Conservation (phyloP, 768 basidiomycete genomes). For the Cantharellus cinnabarinus region DNA sequence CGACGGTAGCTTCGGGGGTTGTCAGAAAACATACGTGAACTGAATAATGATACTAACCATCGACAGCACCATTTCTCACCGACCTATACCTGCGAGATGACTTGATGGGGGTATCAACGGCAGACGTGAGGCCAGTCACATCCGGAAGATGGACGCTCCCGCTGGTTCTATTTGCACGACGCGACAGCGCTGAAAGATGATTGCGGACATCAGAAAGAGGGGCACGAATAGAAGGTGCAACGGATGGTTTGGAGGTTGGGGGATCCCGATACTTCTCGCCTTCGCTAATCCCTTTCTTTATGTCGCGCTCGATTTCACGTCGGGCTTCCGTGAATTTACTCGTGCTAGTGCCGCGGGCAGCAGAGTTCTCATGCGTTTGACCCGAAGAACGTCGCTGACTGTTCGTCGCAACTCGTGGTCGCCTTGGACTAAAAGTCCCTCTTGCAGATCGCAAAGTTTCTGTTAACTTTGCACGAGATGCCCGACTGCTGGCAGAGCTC, state of each 20-base stretch:
- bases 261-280: background rate
- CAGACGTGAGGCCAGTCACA: slow-evolving; percentile 65
- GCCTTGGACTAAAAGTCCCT: background rate
- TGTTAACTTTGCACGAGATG: background rate
- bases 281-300: background rate
- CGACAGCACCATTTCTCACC: background rate
- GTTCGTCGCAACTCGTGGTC: background rate
- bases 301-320: slow-evolving; percentile 26
- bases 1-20: background rate
- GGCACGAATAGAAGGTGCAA: background rate
- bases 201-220: background rate
- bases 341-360: slow-evolving; percentile 21
- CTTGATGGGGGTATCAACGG: slow-evolving; percentile 53
- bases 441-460: background rate
- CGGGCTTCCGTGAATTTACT: slow-evolving; percentile 38
- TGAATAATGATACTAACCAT: background rate
- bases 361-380: background rate
- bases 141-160: slow-evolving; percentile 46
- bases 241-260: background rate
- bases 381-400: background rate
- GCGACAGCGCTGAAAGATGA: slow-evolving; percentile 8
- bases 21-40: background rate
- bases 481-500: background rate
- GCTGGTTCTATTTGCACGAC: background rate
- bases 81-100: slow-evolving; percentile 2